phyloP scores from a whole-genome alignment of 2,329 filamentous ascomycete genomes.

The Penicillium sp. region DNA sequence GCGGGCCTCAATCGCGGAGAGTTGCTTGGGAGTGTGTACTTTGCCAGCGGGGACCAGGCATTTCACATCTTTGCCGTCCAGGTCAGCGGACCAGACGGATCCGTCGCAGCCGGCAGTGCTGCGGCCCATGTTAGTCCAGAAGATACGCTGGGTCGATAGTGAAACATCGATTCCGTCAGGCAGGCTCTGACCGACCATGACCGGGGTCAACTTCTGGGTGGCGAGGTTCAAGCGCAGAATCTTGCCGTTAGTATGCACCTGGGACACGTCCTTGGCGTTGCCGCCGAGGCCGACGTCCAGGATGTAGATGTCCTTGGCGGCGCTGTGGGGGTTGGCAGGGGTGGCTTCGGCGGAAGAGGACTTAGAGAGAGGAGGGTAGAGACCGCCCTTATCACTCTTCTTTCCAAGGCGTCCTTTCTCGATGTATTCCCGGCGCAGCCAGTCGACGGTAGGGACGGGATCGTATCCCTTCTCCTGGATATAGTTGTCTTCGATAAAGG shows the following conservation, averaged over 20 bases:
- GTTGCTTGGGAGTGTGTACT: slow-evolving; percentile 52
- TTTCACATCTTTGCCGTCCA: slow-evolving; percentile 50
- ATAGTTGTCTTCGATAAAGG: slow-evolving; percentile 55
- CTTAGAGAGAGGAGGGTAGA: slow-evolving; percentile 34
- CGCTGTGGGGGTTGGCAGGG: slow-evolving; percentile 6
- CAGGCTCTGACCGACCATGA: slow-evolving; percentile 23
- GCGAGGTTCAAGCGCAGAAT: slow-evolving; percentile 16
- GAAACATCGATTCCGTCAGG: slow-evolving; percentile 51
- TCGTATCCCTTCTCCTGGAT: slow-evolving; percentile 48
- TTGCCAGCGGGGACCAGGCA: slow-evolving; percentile 46
- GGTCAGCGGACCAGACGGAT: slow-evolving; percentile 45
- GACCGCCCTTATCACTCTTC: slow-evolving; percentile 38
- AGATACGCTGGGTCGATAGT: slow-evolving; percentile 37
- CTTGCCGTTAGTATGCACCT: slow-evolving; percentile 19
- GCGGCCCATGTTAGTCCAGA: slow-evolving; percentile 55
- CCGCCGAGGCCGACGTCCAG: slow-evolving; percentile 27
- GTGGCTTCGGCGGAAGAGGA: slow-evolving; percentile 4
- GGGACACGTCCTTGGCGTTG: slow-evolving; percentile 17
- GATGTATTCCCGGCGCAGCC: slow-evolving; percentile 48
- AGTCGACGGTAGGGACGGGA: slow-evolving; percentile 43
- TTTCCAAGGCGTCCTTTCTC: slow-evolving; percentile 48
- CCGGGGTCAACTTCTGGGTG: slow-evolving; percentile 14
- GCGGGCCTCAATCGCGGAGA: slow-evolving; percentile 29
- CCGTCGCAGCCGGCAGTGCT: slow-evolving; percentile 42
- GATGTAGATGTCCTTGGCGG: slow-evolving; percentile 20